Conservation (phyloP, 768 basidiomycete species). For the Calocybe indica region DNA sequence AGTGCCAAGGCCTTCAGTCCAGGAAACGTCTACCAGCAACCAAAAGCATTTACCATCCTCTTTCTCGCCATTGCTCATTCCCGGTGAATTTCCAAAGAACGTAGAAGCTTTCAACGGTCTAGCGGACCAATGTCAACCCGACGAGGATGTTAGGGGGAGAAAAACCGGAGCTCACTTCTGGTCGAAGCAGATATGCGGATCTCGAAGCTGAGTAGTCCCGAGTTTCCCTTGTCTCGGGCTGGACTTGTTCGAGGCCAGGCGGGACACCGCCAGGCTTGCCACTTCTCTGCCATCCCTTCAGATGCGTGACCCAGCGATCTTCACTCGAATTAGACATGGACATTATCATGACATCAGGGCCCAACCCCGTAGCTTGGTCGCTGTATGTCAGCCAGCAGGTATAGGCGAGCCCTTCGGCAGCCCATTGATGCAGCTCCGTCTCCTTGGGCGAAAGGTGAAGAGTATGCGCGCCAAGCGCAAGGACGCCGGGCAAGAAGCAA, state of each 20-base stretch:
- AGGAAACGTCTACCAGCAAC: not conserved
- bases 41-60: slow-evolving; percentile 34
- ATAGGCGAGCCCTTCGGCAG: slow-evolving; percentile 55
- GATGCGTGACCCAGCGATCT: slow-evolving; percentile 32
- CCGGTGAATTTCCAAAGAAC: slow-evolving; percentile 49
- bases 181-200: slow-evolving; percentile 34
- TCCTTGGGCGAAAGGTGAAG: slow-evolving; percentile 26
- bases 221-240: slow-evolving; percentile 9
- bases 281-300: slow-evolving; percentile 36
- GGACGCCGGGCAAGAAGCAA: slow-evolving; percentile 59
- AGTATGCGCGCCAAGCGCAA: slow-evolving; percentile 51
- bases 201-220: slow-evolving; percentile 35
- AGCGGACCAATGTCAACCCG: not conserved
- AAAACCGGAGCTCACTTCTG: slow-evolving; percentile 34
- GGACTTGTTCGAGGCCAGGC: slow-evolving; percentile 24
- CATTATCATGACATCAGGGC: slow-evolving; percentile 49
- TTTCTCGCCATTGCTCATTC: slow-evolving; percentile 43
- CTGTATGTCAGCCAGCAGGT: slow-evolving; percentile 61
- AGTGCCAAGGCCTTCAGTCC: not conserved
- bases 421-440: slow-evolving; percentile 48
- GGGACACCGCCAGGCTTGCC: slow-evolving; percentile 27
- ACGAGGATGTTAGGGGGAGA: not conserved
- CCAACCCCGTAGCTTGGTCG: slow-evolving; percentile 58
- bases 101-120: slow-evolving; percentile 52
- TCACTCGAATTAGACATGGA: slow-evolving; percentile 3